Conservation (phyloP, 768 basidiomycete genomes). For the Cubamyces sp. region DNA sequence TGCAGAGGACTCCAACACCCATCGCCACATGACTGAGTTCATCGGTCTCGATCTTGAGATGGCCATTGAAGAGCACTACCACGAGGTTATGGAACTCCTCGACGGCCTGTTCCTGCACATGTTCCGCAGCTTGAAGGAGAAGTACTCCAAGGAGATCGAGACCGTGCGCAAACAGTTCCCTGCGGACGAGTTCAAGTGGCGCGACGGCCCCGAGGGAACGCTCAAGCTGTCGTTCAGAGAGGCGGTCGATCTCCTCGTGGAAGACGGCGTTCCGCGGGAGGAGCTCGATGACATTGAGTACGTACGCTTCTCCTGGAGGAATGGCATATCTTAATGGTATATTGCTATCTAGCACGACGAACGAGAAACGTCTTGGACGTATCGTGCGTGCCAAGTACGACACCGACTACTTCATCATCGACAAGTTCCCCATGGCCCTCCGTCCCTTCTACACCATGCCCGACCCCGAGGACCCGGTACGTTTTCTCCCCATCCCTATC, state of each 20-base stretch:
- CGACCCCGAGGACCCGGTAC: slow-evolving; percentile 85
- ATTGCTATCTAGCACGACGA: slow-evolving; percentile 71
- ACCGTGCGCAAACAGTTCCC: slow-evolving; percentile 86
- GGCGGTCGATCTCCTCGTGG: slow-evolving; percentile 84
- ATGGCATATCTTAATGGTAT: neutral
- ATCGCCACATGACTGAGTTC: slow-evolving; percentile 98
- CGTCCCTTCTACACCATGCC: slow-evolving; percentile 99
- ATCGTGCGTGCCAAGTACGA: slow-evolving; percentile 92
- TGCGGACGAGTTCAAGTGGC: slow-evolving; percentile 94
- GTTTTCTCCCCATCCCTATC: neutral
- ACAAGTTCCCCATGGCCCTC: slow-evolving; percentile 96
- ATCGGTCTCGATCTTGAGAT: slow-evolving; percentile 99
- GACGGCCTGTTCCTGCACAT: slow-evolving; percentile 86
- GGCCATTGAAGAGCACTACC: slow-evolving; percentile 98
- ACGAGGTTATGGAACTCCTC: slow-evolving; percentile 93
- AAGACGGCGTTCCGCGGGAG: slow-evolving; percentile 81
- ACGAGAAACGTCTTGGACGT: slow-evolving; percentile 91
- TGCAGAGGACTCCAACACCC: slow-evolving; percentile 96
- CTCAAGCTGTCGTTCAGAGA: slow-evolving; percentile 84
- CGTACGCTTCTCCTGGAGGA: slow-evolving; percentile 27
- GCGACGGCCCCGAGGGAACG: slow-evolving; percentile 88
- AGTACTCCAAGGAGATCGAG: slow-evolving; percentile 82
- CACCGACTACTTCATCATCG: slow-evolving; percentile 98
- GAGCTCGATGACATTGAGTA: slow-evolving; percentile 89
- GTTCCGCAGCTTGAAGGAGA: slow-evolving; percentile 80